Evolutionary conservation across 1,284 basidiomycete species (phyloP), one percentile per base, ranked within the genome.

Genomic region (Leccinum pachyderme): DNA sequence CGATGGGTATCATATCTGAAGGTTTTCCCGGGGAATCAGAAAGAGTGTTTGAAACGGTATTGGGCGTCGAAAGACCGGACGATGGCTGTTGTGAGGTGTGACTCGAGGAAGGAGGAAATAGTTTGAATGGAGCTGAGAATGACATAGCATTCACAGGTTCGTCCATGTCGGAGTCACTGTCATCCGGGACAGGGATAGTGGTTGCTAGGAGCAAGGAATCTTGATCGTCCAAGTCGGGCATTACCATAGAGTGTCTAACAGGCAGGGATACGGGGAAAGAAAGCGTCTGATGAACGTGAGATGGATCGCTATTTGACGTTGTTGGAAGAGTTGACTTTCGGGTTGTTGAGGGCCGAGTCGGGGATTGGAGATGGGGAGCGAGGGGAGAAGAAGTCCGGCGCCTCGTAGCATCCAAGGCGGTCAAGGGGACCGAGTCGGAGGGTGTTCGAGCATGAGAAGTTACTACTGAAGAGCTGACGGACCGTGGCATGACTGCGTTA

Each of bases 141-240:
- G 87, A 87, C 69, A 89, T 77, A 25, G 84, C 73, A 55, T 88
- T 83, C 41, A 79, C 66, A 7, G 83, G 80, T 31, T 79, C 76
- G 22, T 79, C 77, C 71, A 73, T 69, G 49, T 87, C 87, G 1
- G 82, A 86, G 62, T 89, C 87, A 61, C 79, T 83, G 61, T 87
- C 86, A 56, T 84, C 82, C 7, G 89, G 88, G 31, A 89, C 77
- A 12, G 88, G 88, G 45, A 89, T 83, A 33, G 77, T 77, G 56
- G 84, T 81, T 2, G 89, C 87, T 44, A 87, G 73, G 47, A 91
- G 76, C 4, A 90, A 72, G n/a, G 86, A 84, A 49, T 89, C 81
- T 43, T 89, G 80, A 70, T 56, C 69, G 33, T 73, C 69, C 18
- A 74, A 61, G 48, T 74, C 76, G 43, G 73, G 75, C 55, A 75